Base-by-base conservation (phyloP, 179 eudicot genomes). In the Beta corolliflora region DNA sequence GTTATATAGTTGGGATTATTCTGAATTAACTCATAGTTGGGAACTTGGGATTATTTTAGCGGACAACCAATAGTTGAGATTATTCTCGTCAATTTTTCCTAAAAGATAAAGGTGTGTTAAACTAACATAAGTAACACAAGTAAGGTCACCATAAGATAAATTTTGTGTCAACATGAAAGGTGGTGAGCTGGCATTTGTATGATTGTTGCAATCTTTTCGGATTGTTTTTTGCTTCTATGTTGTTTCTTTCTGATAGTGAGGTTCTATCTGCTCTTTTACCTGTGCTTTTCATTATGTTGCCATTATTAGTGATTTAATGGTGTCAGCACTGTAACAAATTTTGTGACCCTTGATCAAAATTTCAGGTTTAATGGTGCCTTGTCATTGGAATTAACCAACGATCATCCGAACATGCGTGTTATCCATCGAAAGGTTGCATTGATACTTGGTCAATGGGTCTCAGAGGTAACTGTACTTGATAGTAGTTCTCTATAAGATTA, bases 401-500 rank as follows among this genome's bases (percentile, higher is more conserved):
- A 93, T 86, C 94, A 94, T 86, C 96, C 98, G 69, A 97, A 94
- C 85, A 93, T 91, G 97, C 94, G 95, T 61, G 89, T 97, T 81
- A 92, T 93, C 83, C 94, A 89, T 80, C 86, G 99, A 84, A 97
- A 97, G 90, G 98, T 93, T 86, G 98, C 97, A 69, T 86, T 97
- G 61, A 91, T 97, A 72, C 91, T 97, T 44, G 99, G 99, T 77
- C 99, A 97, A 80, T 97, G 99, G 99, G 97, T 97, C 82, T 97
- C 99, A 54, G 99, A 97, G 98, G 99, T 96, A 90, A 76, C 2
- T 12, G 25, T 48, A 75, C 56, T 75, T 74, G 65, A 10, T 73
- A 16, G 16, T 72, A 54, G 23, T 41, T 81, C 54, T 77, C 25
- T 8, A 66, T 44, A 52, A 12, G 53, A 9, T 23, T 74, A 31